Evolutionary conservation across 129 eudicot genomes (phyloP).

Genomic region (Gnaphalium uliginosum): DNA sequence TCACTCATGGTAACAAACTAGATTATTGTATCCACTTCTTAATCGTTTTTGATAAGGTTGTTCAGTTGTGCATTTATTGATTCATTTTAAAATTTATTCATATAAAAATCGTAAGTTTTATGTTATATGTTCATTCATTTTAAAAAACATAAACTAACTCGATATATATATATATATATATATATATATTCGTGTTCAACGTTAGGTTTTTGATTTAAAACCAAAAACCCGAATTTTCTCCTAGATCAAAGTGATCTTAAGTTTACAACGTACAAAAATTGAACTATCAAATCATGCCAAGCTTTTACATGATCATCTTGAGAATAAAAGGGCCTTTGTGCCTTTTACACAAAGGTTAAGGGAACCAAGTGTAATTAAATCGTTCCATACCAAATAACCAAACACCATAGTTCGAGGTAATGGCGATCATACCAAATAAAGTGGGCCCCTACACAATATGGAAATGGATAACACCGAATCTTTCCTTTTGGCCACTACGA

Average conservation of each 20-base stretch:
- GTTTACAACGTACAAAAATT: neutral
- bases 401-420: slow-evolving; percentile 27
- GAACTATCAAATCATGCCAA: neutral
- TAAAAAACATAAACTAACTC: no score
- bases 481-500: slow-evolving; percentile 31
- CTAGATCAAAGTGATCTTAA: neutral
- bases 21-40: no score
- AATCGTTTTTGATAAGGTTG: no score
- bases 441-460: slow-evolving; percentile 34
- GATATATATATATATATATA: no score
- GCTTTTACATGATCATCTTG: neutral
- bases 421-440: slow-evolving; percentile 39
- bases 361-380: slow-evolving; percentile 9
- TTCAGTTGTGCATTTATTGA: no score
- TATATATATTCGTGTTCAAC: no score
- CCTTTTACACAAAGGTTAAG: neutral
- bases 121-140: no score
- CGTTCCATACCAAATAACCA: slow-evolving; percentile 17
- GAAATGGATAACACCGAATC: slow-evolving; percentile 59
- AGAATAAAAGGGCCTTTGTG: neutral
- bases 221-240: neutral
- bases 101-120: no score
- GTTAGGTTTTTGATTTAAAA: neutral
- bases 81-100: no score
- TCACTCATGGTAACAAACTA: no score